Evolutionary conservation across 2,329 filamentous ascomycete species (phyloP).

Genomic region (Ambrosiella beaveri): DNA sequence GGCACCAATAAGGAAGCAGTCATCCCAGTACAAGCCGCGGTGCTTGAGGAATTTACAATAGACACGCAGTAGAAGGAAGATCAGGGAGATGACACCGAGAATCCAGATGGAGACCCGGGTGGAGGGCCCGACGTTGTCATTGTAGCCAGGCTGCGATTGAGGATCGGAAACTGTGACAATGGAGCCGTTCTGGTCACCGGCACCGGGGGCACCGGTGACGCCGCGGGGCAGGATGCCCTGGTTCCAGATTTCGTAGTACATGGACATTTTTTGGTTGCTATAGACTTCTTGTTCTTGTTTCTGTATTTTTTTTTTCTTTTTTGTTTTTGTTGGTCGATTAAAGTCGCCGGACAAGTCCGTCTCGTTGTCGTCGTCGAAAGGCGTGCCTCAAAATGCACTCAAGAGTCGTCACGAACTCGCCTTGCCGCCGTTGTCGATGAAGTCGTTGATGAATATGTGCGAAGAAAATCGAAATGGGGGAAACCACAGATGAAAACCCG

Average conservation of each 20-base stretch:
- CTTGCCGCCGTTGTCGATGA: not conserved
- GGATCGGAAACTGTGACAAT: not conserved
- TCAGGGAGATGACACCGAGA: constrained; percentile 7
- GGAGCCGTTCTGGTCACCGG: constrained; percentile 8
- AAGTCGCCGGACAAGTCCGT: not conserved
- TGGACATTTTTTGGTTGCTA: not conserved
- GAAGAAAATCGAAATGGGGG: not conserved
- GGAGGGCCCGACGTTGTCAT: constrained; percentile 7
- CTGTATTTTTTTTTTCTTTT: not conserved
- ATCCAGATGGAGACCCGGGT: constrained; percentile 11
- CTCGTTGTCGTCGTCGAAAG: not conserved
- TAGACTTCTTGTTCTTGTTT: not conserved
- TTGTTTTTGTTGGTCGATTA: too few relatives aligned
- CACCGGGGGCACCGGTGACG: constrained; percentile 10
- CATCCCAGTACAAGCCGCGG: constrained; percentile 23
- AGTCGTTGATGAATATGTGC: not conserved
- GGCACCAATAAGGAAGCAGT: constrained; percentile 20
- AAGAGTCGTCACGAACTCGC: not conserved
- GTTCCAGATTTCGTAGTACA: not conserved
- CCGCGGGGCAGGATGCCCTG: constrained; percentile 4
- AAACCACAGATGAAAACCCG: not conserved
- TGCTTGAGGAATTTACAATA: constrained; percentile 23
- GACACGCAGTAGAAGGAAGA: constrained; percentile 18
- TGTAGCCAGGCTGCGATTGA: not conserved
- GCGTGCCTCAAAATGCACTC: not conserved